phyloP scores from a whole-genome alignment of 192 early-diverging fungal species.

The Gaertneriomyces semiglobifer region DNA sequence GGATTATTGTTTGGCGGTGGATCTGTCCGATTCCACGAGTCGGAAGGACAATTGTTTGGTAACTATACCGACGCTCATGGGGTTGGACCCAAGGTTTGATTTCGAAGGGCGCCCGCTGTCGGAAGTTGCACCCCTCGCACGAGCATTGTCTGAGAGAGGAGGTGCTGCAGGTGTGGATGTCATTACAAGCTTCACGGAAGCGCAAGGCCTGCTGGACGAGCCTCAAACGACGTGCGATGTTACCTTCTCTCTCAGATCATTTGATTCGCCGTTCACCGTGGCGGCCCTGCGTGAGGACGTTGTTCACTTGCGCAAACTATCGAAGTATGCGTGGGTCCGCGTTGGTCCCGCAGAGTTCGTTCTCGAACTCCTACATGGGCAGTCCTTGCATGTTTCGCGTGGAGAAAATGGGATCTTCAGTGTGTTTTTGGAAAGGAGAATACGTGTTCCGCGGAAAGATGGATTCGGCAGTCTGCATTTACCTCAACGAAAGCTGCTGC shows the following conservation, averaged over 20 bases:
- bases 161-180: neutral
- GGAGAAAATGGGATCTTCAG: neutral
- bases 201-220: neutral
- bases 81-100: conserved; percentile 60
- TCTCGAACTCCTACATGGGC: neutral
- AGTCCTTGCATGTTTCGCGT: neutral
- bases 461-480: neutral
- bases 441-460: neutral
- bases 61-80: conserved; percentile 77
- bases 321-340: conserved; percentile 30
- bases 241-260: neutral
- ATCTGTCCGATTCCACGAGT: conserved; percentile 76
- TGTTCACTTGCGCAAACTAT: neutral
- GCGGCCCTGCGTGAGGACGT: neutral
- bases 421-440: no score
- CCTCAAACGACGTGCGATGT: neutral
- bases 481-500: neutral
- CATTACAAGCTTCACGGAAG: neutral
- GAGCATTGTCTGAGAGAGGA: neutral
- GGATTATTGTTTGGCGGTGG: conserved; percentile 74
- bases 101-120: conserved; percentile 26
- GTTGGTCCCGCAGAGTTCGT: conserved; percentile 18
- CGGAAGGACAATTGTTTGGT: conserved; percentile 38
- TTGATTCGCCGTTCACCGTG: conserved; percentile 1
- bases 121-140: neutral